Evolutionary conservation across 2,329 filamentous ascomycete genomes (phyloP).

Genomic region (Fusarium duplospermum): DNA sequence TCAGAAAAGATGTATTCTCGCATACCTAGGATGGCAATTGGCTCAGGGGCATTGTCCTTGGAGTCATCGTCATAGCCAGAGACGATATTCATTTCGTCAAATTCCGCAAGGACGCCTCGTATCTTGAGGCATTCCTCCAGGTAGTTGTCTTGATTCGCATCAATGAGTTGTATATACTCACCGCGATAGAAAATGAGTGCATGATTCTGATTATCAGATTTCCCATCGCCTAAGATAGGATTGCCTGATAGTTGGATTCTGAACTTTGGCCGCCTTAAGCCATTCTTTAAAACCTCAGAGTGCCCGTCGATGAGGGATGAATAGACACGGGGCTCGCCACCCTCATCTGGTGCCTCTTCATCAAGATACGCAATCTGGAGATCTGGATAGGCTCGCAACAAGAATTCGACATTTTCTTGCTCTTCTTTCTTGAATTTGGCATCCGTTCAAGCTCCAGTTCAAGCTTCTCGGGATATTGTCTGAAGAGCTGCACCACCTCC

Average conservation of each 20-base stretch:
- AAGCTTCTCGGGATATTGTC: not conserved
- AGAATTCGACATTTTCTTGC: conserved; percentile 1
- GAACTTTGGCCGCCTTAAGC: not conserved
- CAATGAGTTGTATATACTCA: not conserved
- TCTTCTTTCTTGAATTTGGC: not conserved
- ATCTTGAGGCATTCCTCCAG: not conserved
- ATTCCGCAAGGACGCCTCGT: not conserved
- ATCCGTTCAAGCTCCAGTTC: not conserved
- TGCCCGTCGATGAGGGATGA: not conserved
- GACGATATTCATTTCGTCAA: not conserved
- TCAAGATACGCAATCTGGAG: conserved; percentile 3
- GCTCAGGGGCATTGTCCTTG: not conserved
- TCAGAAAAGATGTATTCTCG: not conserved
- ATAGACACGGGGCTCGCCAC: not conserved
- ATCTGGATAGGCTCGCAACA: not conserved
- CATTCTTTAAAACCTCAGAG: not conserved
- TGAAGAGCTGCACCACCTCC: not conserved
- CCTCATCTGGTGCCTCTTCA: not conserved
- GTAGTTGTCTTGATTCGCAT: conserved; percentile 1
- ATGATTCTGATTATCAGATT: not conserved
- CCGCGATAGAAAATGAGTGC: conserved; percentile 1
- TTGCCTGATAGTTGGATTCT: not conserved
- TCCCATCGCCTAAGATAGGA: not conserved
- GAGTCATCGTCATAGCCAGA: not conserved
- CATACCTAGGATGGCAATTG: not conserved